Evolutionary conservation across 192 early-diverging fungal genomes (phyloP).

Genomic region (Coemansia sp.): DNA sequence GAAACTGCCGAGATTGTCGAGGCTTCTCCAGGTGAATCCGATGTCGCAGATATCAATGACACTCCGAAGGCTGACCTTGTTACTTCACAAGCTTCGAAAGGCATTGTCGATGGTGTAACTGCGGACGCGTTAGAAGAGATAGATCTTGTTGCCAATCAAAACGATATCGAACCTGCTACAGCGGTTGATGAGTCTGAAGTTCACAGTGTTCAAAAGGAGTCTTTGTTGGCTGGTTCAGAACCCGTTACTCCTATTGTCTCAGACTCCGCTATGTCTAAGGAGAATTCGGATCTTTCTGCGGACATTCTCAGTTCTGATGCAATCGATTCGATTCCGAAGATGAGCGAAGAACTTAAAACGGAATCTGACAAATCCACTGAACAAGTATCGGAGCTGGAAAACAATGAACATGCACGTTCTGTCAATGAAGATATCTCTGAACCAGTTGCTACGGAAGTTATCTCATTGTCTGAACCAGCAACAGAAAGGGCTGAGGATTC

Average conservation of each 20-base stretch:
- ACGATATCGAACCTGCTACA: not conserved
- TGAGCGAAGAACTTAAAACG: too few species aligned
- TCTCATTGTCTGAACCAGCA: not conserved
- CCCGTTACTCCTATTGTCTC: too few species aligned
- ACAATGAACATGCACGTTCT: too few species aligned
- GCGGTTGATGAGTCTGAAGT: not conserved
- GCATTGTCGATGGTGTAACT: not conserved
- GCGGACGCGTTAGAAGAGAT: not conserved
- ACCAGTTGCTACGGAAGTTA: not conserved
- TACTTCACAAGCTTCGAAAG: not conserved
- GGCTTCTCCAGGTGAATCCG: not conserved
- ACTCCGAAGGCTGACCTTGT: not conserved
- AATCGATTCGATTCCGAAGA: too few species aligned
- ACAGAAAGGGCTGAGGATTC: not conserved
- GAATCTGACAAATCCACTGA: too few species aligned
- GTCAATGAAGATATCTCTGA: not conserved
- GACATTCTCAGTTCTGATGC: too few species aligned
- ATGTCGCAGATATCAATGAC: not conserved
- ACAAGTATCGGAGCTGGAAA: too few species aligned
- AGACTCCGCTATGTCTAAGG: too few species aligned
- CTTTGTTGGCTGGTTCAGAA: too few species aligned
- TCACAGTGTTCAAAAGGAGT: not conserved
- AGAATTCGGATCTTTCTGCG: too few species aligned
- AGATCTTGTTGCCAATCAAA: not conserved
- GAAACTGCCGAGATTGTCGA: too few species aligned